Conservation (phyloP, 169 alveolate species). For the Besnoitia besnoiti region DNA sequence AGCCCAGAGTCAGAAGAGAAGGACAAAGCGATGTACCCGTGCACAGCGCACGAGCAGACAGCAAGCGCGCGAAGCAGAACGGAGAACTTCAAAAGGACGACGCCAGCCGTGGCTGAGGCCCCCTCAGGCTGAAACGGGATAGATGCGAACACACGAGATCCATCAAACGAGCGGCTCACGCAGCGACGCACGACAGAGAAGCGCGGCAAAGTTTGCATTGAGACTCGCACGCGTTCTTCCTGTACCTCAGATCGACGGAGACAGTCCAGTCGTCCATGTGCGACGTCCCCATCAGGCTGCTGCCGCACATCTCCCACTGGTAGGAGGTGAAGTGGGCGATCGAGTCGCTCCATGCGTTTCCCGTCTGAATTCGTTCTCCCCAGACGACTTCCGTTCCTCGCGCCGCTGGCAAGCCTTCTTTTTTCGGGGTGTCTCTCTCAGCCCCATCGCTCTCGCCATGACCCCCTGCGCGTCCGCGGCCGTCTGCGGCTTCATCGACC, state of each 20-base stretch:
- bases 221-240: too few species aligned
- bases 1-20: too few species aligned
- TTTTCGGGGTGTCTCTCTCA: background rate
- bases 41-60: too few species aligned
- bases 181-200: too few species aligned
- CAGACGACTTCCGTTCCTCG: background rate
- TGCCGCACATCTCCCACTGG: slow-evolving; percentile 59
- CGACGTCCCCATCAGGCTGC: background rate
- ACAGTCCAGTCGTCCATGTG: slow-evolving; percentile 31
- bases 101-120: too few species aligned
- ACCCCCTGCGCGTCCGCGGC: background rate
- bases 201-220: too few species aligned
- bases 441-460: background rate
- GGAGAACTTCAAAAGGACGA: too few species aligned
- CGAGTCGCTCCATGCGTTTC: slow-evolving; percentile 50
- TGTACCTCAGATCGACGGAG: slow-evolving; percentile 58
- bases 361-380: slow-evolving; percentile 62
- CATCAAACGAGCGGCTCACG: too few species aligned
- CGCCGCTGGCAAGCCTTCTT: background rate
- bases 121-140: too few species aligned
- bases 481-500: background rate
- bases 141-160: too few species aligned
- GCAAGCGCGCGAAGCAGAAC: too few species aligned
- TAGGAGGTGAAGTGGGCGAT: slow-evolving; percentile 51
- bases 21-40: too few species aligned